phyloP scores from a whole-genome alignment of 148 eudicot genomes.

The Rhododendron simsii region DNA sequence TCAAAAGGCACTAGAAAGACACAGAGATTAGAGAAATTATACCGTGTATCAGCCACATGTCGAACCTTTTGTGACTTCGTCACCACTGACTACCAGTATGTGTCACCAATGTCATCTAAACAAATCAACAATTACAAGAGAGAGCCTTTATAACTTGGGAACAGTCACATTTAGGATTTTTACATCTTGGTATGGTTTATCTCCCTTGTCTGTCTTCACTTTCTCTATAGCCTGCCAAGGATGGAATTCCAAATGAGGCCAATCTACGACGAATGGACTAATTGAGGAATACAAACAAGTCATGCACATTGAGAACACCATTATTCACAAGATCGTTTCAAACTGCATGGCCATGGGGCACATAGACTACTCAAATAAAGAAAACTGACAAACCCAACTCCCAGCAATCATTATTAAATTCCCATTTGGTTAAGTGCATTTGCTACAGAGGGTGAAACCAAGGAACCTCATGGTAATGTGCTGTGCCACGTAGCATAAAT shows the following conservation, averaged over 20 bases:
- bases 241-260: not conserved
- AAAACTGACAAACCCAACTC: not conserved
- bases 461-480: not conserved
- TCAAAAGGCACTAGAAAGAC: not conserved
- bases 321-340: not conserved
- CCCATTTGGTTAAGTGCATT: not conserved
- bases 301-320: not conserved
- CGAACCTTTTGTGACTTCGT: not conserved
- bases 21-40: not conserved
- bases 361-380: not conserved
- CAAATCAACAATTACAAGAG: not conserved
- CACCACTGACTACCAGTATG: not conserved
- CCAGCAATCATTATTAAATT: not conserved
- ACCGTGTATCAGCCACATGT: not conserved
- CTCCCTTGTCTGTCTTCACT: constrained; percentile 87
- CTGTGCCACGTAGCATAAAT: not conserved
- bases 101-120: not conserved
- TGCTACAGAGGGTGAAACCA: not conserved
- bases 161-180: constrained; percentile 95
- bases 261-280: not conserved
- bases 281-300: not conserved
- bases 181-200: constrained; percentile 93
- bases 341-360: not conserved
- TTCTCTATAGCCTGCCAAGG: constrained; percentile 73
- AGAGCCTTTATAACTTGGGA: constrained; percentile 57